Base-by-base conservation (phyloP, 331 rosid genomes). In the Quercus tomentella region DNA sequence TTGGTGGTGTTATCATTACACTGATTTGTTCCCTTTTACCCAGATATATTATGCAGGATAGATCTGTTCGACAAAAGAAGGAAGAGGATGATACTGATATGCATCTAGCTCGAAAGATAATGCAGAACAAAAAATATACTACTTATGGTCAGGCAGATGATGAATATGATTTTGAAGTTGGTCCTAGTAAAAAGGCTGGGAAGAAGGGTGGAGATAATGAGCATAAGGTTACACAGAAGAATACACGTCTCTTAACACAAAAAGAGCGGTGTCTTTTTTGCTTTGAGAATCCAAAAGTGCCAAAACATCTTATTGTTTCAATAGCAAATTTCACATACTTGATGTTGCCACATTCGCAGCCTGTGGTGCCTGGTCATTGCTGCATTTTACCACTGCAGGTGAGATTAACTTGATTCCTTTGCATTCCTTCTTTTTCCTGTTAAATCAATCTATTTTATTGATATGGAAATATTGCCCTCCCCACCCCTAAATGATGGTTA, bases 351-450 rank as follows among this genome's bases (percentile, higher is more conserved):
- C 91, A 90, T 62, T 81, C 89, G 90, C 93, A 95, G 82, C 91
- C 97, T 20, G 73, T 95, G 79, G 97, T 88, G 72, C 89, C 89
- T 14, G 98, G 97, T 76, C 98, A 92, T 85, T 95, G 98, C 84
- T 92, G 96, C 83, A 92, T 95, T 83, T 80, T 92, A 70, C 97
- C 98, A 1, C 89, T 92, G 88, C 90, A 89, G 88, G 98, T 92
- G 80, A 85, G 87, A 77, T 79, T 70, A 54, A 30, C 35, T 73
- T 65, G 57, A n/a, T 65, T 71, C 51, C n/a, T 72, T 6, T 33
- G 23, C 58, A 45, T 49, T 8, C 65, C 3, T 45, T 75, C 51
- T 66, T 35, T 41, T 41, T 33, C 41, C 68, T 54, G n/a, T 72
- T 83, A 56, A 57, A 80, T 76, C 69, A 25, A 67, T 56, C 68